phyloP scores from a whole-genome alignment of 345 rosid species.

The Citrus australasica region DNA sequence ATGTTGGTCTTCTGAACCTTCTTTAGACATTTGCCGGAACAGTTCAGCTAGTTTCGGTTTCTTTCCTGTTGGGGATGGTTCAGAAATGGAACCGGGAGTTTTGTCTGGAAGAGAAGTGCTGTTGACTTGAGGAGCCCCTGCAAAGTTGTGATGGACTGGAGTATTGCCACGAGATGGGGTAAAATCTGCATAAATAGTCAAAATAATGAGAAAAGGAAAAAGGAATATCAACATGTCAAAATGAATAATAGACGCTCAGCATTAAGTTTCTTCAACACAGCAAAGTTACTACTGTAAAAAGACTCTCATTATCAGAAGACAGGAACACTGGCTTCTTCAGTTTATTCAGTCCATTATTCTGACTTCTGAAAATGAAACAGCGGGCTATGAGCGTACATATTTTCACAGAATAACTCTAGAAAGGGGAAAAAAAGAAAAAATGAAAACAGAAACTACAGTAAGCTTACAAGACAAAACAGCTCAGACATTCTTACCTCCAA shows the following conservation, averaged over 20 bases:
- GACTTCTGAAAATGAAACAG: not conserved
- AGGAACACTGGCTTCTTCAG: not conserved
- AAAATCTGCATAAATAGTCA: conserved; percentile 51
- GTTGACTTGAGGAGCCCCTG: conserved; percentile 37
- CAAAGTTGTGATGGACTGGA: conserved; percentile 59
- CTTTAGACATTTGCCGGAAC: conserved; percentile 54
- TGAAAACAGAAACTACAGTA: not conserved
- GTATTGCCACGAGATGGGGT: conserved; percentile 88
- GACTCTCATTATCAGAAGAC: not conserved
- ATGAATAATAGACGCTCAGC: not conserved
- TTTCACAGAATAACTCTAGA: not conserved
- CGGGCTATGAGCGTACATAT: not conserved
- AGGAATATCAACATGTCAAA: not conserved
- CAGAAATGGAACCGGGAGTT: conserved; percentile 37
- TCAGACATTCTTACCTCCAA: conserved; percentile 62
- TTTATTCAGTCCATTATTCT: not conserved
- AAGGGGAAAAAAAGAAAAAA: not conserved
- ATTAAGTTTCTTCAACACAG: not conserved
- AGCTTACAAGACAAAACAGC: not conserved
- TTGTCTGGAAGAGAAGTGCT: conserved; percentile 25
- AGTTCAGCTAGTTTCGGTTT: conserved; percentile 82
- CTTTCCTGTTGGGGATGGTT: conserved; percentile 42
- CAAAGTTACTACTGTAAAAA: not conserved
- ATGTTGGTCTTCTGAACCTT: conserved; percentile 40
- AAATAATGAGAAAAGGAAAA: not conserved